Base-by-base conservation (phyloP, 495 filamentous ascomycete genomes). In the Podospora appendiculata region DNA sequence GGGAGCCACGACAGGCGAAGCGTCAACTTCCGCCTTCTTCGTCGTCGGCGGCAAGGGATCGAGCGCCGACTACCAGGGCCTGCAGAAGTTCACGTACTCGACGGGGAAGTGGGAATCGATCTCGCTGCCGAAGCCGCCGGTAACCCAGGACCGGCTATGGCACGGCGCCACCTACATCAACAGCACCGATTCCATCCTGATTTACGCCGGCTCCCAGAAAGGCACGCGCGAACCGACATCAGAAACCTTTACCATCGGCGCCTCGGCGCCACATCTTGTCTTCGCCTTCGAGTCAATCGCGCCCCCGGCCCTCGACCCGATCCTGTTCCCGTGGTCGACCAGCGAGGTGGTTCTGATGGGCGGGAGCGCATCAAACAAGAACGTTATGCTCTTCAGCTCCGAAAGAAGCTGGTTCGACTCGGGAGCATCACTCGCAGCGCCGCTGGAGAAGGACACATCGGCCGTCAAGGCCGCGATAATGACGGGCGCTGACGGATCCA, bases 51-150 rank as follows among this genome's bases (percentile, higher is more conserved):
- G 93, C 35, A 78, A 76, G 44, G 70, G 75, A 13, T 68, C 70
- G 10, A 62, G 69, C 16, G 63, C 60, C 4, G 72, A 79, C 32
- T 94, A 90, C 59, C 64, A 78, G 32, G 93, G 93, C n/a, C 64
- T 98, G 25, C 90, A 96, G 61, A 80, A 86, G 54, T 98, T 82
- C 60, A 82, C 81, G 0, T 96, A 96, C 64, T 69, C 77, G n/a
- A 78, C 81, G 43, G 70, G 80, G 49, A 81, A 76, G 58, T 98
- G 93, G 93, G 78, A 87, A 55, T 82, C 78, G 3, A 72, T 95
- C 34, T 60, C 58, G 36, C 74, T 84, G 7, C 53, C 70, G 6
- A 63, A 13, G 10, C 68, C 34, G 1, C 51, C 64, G 4, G 79
- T 86, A 17, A 81, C 88, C 33, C 75, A 84, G 57, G 81, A 90